Base-by-base conservation (phyloP, 2,329 filamentous ascomycete species). In the Penicillium sp. region DNA sequence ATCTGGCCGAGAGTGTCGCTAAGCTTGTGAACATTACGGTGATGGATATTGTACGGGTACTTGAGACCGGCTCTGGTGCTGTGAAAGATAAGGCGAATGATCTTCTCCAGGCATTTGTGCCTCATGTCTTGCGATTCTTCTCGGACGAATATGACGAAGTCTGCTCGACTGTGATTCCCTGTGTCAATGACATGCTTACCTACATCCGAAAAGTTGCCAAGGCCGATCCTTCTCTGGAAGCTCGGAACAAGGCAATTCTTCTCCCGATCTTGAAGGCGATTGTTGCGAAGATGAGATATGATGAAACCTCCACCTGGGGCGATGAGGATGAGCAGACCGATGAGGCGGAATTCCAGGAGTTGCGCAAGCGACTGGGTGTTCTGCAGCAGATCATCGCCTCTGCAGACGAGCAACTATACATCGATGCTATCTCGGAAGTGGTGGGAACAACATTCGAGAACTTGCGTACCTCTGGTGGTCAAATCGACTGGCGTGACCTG, bases 91-190 rank as follows among this genome's bases (percentile, higher is more conserved):
- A 88, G 68, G 94, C 95, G 52, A 92, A 95, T 67, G 87, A 89
- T 67, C 85, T 96, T 60, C 82, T 98, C 54, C 89, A 90, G 71
- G 16, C 62, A 39, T 98, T 98, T 74, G 81, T 96, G 31, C 92
- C 93, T 0, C 89, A 93, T 66, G 83, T 98, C 13, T 82, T 99
- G 52, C 90, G 94, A 40, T 97, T 97, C 81, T 97, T 99, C 78
- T 90, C 92, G 24, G 95, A 99, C 76, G 93, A 99, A 73, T 99
- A 96, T 75, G 95, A 99, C 75, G 95, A 99, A 79, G 89, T 99
- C 66, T 98, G 95, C 81, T 96, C 93, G 37, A 95, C 92, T 13
- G 92, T 98, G 59, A 96, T 99, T 61, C 91, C 93, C 22, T 94
- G 91, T 39, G 86, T 98, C 56, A 96, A 91, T 50, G 96, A 99